A percentile compares a stretch with the other conserved stretches of the same genome.
Conservation (phyloP, 78 protist species). For the Monosiga brevicollis region DNA sequence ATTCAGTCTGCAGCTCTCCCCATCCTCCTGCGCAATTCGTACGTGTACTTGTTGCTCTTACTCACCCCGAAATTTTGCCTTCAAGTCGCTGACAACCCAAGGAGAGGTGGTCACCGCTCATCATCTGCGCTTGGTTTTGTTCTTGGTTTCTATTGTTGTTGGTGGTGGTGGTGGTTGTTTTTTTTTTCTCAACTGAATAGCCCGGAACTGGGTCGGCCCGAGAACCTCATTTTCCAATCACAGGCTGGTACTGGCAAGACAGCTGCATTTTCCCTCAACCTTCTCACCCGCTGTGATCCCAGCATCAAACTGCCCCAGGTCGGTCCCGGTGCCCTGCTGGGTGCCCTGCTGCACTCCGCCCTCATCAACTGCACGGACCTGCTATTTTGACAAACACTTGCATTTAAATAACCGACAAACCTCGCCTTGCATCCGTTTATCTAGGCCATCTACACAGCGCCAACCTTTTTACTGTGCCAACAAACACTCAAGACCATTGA, state of each 20-base stretch:
- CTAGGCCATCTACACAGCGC: constrained; percentile 52
- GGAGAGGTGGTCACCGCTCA: no score
- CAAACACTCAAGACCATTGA: constrained; percentile 30
- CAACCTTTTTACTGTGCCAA: constrained; percentile 51
- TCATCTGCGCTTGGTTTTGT: no score
- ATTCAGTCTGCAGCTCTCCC: constrained; percentile 66
- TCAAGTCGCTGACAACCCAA: no score
- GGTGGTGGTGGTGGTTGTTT: no score
- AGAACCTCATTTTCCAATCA: constrained; percentile 73
- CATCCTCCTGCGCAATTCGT: constrained; percentile 37
- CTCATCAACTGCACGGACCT: neutral
- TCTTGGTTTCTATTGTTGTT: no score
- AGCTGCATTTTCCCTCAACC: constrained; percentile 70
- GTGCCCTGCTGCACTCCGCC: neutral
- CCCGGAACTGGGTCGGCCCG: neutral
- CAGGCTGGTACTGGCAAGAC: constrained; percentile 95
- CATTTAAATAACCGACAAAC: no score
- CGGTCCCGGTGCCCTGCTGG: no score
- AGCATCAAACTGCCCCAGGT: neutral
- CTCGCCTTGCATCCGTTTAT: neutral
- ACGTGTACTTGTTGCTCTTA: no score
- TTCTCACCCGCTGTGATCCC: constrained; percentile 46
- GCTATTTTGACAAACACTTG: no score
- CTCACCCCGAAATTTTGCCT: no score
- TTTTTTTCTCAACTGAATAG: no score